Base-by-base conservation (phyloP, 139 green algal genomes). In the Picochlorum costavermella region DNA sequence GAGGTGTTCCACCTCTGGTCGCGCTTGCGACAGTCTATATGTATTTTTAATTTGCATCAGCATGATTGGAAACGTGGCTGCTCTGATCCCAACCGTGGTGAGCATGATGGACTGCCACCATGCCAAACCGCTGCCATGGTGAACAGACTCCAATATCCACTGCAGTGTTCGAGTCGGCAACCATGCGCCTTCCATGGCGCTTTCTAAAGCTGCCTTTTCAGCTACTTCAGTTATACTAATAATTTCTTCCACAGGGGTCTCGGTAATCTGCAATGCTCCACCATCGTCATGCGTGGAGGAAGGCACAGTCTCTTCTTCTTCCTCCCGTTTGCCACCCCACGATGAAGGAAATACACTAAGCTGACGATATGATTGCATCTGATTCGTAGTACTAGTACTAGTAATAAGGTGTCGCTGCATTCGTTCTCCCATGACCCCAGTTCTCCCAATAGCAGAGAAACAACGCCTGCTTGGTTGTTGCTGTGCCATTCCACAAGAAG, bases 41-140 rank as follows among this genome's bases (percentile, higher is more conserved):
- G 77, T 89, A 56, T 81, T 81, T 50, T 68, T 76, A 48, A 89
- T 81, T 50, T 84, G 79, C 33, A 70, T 63, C 2, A 94, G n/a
- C 49, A 81, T 80, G 16, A 94, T 25, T 4, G 88, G 88, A 9
- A 88, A 67, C 3, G 73, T 83, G 14, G 69, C 4, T 2, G 70
- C 17, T 44, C 88, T 71, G 14, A 84, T 68, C 3, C 63, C 67
- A 33, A 86, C 6, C 8, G 85, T 92, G 46, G 67, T 69, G 2
- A 68, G 44, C 13, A 68, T 64, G 29, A 92, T 92, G 10, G 81
- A 70, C 31, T 61, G 49, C 37, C 70, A 92, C 86, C 86, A 92
- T 13, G 75, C 72, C 55, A 84, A 45, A 2, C 75, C 86, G 17
- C 73, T 60, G 2, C 23, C 28, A 0, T 75, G 55, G 40, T 93